Evolutionary conservation across 108 stramenopile species (phyloP), one percentile per base, ranked within the genome.

Genomic region (Skeletonema costatum): DNA sequence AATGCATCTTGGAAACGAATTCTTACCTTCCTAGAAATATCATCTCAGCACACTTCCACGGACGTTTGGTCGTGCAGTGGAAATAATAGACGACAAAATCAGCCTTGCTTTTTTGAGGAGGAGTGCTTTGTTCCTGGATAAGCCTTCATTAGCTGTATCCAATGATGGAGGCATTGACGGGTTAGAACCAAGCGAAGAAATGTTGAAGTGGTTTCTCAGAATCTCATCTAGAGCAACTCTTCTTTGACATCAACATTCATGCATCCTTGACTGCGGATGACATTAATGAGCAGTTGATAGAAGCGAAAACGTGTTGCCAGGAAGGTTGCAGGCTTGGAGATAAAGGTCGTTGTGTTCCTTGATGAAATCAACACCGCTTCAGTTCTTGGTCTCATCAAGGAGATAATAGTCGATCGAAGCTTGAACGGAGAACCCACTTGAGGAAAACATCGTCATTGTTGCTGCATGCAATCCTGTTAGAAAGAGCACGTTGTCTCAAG

Each of bases 401-500:
- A 73, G n/a, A 51, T 73, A 19, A 73, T 78, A 6, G 30, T 78
- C 10, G 77, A 78, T 48, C 63, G 56, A 12, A 78, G 72, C 29
- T 59, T 78, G 30, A 25, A 44, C 32, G 77, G 77, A 6, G 64
- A 66, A 66, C 0, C 14, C 33, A 12, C 31, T 73, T n/a, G 71
- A 73, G 35, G 44, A 53, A 10, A 78, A 78, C 32, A 73, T 78
- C 32, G 72, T 78, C 12, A 17, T 78, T 21, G 56, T 78, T 51
- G 48, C 71, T n/a, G 77, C 77, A 30, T 78, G 77, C 64, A 78
- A 78, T 73, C 77, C 77, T 42, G 71, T 42, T 31, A 63, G 70
- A 5, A 38, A 71, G 25, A 56, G 51, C 13, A 19, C 71, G 16
- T 12, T 67, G 30, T 73, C 71, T 16, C 60, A 41, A 3, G 32